Conservation (phyloP, 1,139 yeast genomes). For the Nakaseomyces kungkrabaensis region DNA sequence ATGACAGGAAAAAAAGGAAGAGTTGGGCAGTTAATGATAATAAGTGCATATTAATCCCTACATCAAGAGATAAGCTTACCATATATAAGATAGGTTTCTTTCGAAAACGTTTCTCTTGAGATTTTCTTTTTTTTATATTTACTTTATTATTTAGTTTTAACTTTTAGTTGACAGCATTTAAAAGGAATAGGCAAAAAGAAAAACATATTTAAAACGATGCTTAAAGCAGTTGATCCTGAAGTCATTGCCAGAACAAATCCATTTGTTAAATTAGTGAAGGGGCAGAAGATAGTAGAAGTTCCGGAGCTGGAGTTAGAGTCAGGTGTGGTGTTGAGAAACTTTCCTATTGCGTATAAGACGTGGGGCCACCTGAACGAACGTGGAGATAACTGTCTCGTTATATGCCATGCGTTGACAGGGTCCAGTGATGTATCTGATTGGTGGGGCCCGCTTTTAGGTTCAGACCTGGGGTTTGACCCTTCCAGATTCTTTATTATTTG, state of each 20-base stretch:
- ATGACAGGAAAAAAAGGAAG: too few relatives aligned
- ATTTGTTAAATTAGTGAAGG: constrained; percentile 63
- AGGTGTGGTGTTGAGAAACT: constrained; percentile 60
- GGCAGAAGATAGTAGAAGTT: constrained; percentile 72
- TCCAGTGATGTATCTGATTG: constrained; percentile 92
- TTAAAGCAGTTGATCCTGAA: constrained; percentile 21
- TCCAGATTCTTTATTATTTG: constrained; percentile 77
- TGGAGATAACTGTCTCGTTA: constrained; percentile 67
- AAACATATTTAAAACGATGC: background rate
- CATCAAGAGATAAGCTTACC: too few relatives aligned
- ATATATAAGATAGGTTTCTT: too few relatives aligned
- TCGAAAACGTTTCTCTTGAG: too few relatives aligned
- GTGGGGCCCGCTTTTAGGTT: constrained; percentile 97
- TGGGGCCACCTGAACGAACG: constrained; percentile 76
- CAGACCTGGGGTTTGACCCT: constrained; percentile 83
- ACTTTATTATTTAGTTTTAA: too few relatives aligned
- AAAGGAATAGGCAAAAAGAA: too few relatives aligned
- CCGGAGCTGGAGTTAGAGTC: constrained; percentile 73
- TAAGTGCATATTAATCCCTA: background rate
- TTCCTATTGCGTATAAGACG: constrained; percentile 91
- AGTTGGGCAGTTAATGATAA: too few relatives aligned
- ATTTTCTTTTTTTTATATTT: too few relatives aligned
- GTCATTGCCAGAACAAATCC: constrained; percentile 38
- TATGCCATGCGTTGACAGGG: constrained; percentile 93
- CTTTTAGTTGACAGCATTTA: too few relatives aligned